Evolutionary conservation across 2,329 filamentous ascomycete species (phyloP).

Genomic region (Trichoderma sp.): DNA sequence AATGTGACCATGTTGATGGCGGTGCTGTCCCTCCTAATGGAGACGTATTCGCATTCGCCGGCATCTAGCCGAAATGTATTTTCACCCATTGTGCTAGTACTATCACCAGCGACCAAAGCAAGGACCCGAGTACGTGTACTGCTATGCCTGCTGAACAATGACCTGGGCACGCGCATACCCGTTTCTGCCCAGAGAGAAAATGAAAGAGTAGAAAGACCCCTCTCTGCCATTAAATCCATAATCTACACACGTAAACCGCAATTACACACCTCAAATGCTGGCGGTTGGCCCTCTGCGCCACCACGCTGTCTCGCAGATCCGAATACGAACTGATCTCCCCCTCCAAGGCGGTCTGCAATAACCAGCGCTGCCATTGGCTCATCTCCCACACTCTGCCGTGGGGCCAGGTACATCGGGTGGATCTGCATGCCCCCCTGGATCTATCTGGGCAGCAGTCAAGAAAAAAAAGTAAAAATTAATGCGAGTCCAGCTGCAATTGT

Average conservation of each 20-base stretch:
- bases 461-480: conserved; percentile 14
- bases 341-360: conserved; percentile 13
- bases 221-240: too few relatives aligned
- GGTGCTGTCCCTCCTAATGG: conserved; percentile 6
- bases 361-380: conserved; percentile 5
- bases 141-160: too few relatives aligned
- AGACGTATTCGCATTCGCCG: conserved; percentile 29
- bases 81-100: neutral
- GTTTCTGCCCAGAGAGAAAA: too few relatives aligned
- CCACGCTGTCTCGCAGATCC: neutral
- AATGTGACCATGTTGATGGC: neutral
- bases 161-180: too few relatives aligned
- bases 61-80: neutral
- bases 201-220: too few relatives aligned
- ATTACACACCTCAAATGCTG: too few relatives aligned
- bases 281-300: neutral
- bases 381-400: neutral
- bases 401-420: neutral
- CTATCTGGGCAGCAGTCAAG: neutral
- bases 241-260: too few relatives aligned
- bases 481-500: neutral
- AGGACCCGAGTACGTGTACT: too few relatives aligned
- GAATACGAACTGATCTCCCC: conserved; percentile 13
- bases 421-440: conserved; percentile 6
- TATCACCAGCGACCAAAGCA: too few relatives aligned